A percentile compares a stretch with the other conserved stretches of the same genome.
These are phyloP conservation scores for Diaporthe longicolla DNA, from an alignment of 2,329 filamentous ascomycete genomes.

Conservation along the genomic window DNA sequence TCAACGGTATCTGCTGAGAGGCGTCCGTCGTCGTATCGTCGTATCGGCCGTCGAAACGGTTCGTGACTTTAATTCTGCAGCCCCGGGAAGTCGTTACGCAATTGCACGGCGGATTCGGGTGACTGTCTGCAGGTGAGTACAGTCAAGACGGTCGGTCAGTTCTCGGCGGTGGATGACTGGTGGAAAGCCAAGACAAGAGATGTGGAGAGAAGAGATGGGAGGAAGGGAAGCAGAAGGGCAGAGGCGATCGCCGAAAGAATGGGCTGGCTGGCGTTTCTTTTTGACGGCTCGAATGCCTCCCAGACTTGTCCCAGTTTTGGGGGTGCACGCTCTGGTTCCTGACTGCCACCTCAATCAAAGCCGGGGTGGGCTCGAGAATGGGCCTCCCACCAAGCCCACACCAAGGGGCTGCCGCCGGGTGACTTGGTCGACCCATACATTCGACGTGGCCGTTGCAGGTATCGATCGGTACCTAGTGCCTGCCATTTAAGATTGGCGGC, in stretches of 20 bases:
- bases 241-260: slow-evolving; percentile 26
- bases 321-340: too few species aligned
- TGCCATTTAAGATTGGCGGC: slow-evolving; percentile 29
- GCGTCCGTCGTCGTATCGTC: background rate
- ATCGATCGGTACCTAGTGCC: background rate
- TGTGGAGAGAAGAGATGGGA: slow-evolving; percentile 19
- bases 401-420: background rate
- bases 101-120: background rate
- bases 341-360: slow-evolving; percentile 32
- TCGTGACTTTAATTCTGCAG: background rate
- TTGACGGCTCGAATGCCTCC: slow-evolving; percentile 2
- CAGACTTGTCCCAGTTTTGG: background rate
- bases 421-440: slow-evolving; percentile 20
- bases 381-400: slow-evolving; percentile 13
- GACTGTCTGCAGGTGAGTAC: background rate
- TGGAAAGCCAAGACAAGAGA: slow-evolving; percentile 15
- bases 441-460: slow-evolving; percentile 28
- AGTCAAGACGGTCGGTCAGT: background rate
- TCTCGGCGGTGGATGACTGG: slow-evolving; percentile 22
- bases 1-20: background rate
- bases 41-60: background rate
- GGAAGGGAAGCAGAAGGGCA: slow-evolving; percentile 17
- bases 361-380: slow-evolving; percentile 25
- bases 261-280: slow-evolving; percentile 24
- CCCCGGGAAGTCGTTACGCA: background rate